Percentiles rank a stretch among this genome's conserved stretches.
phyloP scores from a whole-genome alignment of 1,139 yeast species.

The Zygoascus sp. region DNA sequence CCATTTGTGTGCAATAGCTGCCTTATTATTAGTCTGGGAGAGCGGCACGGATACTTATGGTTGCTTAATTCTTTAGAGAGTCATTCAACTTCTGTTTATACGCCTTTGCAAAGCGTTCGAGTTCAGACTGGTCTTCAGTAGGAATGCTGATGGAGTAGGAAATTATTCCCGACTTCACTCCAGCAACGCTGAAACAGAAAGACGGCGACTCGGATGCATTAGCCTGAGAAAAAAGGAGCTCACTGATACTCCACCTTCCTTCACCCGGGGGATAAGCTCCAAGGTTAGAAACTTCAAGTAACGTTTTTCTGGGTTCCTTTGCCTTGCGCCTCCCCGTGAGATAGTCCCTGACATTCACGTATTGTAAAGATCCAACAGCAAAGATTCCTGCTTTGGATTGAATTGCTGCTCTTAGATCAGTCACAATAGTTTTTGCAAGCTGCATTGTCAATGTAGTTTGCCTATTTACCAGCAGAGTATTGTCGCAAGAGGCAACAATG shows the following conservation, averaged over 20 bases:
- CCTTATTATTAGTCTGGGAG: not conserved
- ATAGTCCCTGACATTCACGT: constrained; percentile 16
- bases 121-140: constrained; percentile 8
- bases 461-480: not conserved
- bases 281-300: constrained; percentile 25
- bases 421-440: constrained; percentile 6
- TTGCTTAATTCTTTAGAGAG: not conserved
- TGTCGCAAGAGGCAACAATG: not conserved
- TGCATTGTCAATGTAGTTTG: constrained; percentile 17
- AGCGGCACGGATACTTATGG: not conserved
- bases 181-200: constrained; percentile 16
- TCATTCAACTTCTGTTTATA: not conserved
- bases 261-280: constrained; percentile 17
- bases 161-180: constrained; percentile 16
- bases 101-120: not conserved
- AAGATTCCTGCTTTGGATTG: constrained; percentile 8
- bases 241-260: constrained; percentile 9
- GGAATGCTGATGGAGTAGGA: constrained; percentile 16
- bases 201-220: constrained; percentile 13
- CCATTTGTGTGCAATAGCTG: not conserved
- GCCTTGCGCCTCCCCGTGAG: constrained; percentile 8
- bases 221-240: constrained; percentile 18
- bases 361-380: constrained; percentile 18
- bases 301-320: constrained; percentile 13
- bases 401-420: constrained; percentile 7